Evolutionary conservation across 306 rosid species (phyloP).

Genomic region (Inga oerstediana): DNA sequence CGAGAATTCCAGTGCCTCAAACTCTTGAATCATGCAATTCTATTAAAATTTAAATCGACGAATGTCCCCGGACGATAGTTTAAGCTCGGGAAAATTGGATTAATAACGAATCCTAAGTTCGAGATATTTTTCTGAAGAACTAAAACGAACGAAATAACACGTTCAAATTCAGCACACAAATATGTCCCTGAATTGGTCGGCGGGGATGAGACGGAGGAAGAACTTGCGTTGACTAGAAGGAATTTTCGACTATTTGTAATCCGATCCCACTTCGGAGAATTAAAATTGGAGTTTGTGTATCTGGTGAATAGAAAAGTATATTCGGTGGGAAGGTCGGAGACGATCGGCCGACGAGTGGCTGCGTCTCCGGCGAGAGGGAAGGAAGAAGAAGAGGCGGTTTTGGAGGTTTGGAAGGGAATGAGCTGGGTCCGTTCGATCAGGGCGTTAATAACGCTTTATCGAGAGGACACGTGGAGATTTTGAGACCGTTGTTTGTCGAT

Average conservation of each 20-base stretch:
- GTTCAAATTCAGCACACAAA: neutral
- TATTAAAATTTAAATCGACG: neutral
- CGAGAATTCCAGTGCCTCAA: neutral
- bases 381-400: slow-evolving; percentile 5
- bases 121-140: neutral
- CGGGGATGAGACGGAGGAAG: neutral
- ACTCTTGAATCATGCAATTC: neutral
- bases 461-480: slow-evolving; percentile 51
- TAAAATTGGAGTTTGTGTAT: neutral
- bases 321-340: neutral
- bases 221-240: slow-evolving; percentile 19
- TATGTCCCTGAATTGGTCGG: neutral
- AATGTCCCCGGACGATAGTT: neutral
- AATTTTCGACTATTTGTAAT: neutral
- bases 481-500: slow-evolving; percentile 56
- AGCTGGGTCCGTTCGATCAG: slow-evolving; percentile 54
- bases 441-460: slow-evolving; percentile 48
- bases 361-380: slow-evolving; percentile 20
- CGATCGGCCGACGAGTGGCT: neutral
- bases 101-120: neutral
- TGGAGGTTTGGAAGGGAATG: slow-evolving; percentile 24
- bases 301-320: too few relatives aligned
- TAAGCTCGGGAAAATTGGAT: neutral
- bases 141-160: neutral
- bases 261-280: neutral